Conservation (phyloP, 345 rosid genomes). For the Gossypium turneri region DNA sequence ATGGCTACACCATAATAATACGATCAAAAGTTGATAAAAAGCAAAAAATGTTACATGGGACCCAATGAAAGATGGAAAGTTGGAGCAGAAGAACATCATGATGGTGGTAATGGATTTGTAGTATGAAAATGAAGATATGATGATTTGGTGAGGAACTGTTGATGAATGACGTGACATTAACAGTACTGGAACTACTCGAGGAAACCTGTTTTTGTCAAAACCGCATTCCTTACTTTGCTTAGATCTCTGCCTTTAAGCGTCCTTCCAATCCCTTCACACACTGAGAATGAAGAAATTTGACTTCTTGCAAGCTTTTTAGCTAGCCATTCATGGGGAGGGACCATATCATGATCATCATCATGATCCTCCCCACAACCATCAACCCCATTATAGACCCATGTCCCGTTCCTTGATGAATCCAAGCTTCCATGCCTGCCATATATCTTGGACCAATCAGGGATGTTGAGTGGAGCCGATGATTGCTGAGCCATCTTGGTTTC, state of each 20-base stretch:
- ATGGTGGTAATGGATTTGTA: slow-evolving; percentile 6
- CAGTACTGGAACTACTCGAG: slow-evolving; percentile 69
- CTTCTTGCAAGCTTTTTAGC: slow-evolving; percentile 78
- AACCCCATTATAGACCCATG: slow-evolving; percentile 24
- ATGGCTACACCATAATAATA: neutral
- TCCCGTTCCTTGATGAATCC: slow-evolving; percentile 19
- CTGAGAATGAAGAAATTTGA: slow-evolving; percentile 81
- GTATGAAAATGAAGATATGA: slow-evolving; percentile 30
- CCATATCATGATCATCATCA: slow-evolving; percentile 33
- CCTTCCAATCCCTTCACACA: slow-evolving; percentile 90
- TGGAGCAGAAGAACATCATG: neutral
- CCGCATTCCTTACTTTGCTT: slow-evolving; percentile 83
- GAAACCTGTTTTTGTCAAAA: slow-evolving; percentile 85
- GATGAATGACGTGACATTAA: neutral
- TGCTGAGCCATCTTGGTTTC: slow-evolving; percentile 30
- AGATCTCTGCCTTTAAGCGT: slow-evolving; percentile 98
- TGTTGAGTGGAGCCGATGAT: slow-evolving; percentile 76
- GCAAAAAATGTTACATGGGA: slow-evolving; percentile 29
- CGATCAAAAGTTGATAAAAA: slow-evolving; percentile 17
- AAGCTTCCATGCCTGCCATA: slow-evolving; percentile 42
- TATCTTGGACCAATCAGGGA: slow-evolving; percentile 93
- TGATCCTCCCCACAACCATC: slow-evolving; percentile 17
- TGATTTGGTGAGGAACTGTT: slow-evolving; percentile 20
- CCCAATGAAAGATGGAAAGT: slow-evolving; percentile 29
- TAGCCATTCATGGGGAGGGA: slow-evolving; percentile 96